These are phyloP conservation scores for Metschnikowia reukaufii DNA, from an alignment of 805 yeast species.

Conservation along the genomic window DNA sequence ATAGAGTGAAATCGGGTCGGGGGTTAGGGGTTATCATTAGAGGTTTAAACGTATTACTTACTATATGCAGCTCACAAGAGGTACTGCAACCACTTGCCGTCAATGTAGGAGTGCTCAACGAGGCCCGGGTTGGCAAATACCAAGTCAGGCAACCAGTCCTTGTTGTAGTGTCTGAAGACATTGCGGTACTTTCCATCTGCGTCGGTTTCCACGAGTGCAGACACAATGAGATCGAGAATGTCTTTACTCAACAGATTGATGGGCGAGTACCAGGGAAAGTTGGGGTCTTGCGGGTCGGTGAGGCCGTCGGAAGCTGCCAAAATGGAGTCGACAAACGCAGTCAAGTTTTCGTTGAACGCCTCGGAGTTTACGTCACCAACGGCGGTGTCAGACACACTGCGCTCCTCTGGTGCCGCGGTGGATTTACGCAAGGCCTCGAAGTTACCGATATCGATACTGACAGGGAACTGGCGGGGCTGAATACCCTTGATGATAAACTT, in stretches of 20 bases:
- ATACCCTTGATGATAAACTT: conserved; percentile 93
- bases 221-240: conserved; percentile 32
- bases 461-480: conserved; percentile 72
- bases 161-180: conserved; percentile 38
- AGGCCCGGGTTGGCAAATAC: conserved; percentile 43
- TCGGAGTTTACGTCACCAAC: conserved; percentile 39
- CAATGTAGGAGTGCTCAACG: conserved; percentile 34
- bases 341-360: conserved; percentile 32
- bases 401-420: conserved; percentile 14
- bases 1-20: too few species aligned
- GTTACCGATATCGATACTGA: conserved; percentile 44
- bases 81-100: conserved; percentile 39
- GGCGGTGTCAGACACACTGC: conserved; percentile 20
- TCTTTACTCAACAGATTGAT: conserved; percentile 36
- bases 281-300: conserved; percentile 19
- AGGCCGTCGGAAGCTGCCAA: conserved; percentile 24
- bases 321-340: conserved; percentile 24
- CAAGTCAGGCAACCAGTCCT: conserved; percentile 41
- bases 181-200: conserved; percentile 24
- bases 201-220: conserved; percentile 27
- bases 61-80: conserved; percentile 24
- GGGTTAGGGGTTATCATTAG: too few species aligned
- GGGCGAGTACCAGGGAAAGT: conserved; percentile 23
- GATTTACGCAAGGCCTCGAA: conserved; percentile 39
- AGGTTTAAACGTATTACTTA: too few species aligned